Percentiles rank a stretch among this genome's conserved stretches.
Conservation (phyloP, 169 alveolate genomes). For the Cryptosporidium baileyi region DNA sequence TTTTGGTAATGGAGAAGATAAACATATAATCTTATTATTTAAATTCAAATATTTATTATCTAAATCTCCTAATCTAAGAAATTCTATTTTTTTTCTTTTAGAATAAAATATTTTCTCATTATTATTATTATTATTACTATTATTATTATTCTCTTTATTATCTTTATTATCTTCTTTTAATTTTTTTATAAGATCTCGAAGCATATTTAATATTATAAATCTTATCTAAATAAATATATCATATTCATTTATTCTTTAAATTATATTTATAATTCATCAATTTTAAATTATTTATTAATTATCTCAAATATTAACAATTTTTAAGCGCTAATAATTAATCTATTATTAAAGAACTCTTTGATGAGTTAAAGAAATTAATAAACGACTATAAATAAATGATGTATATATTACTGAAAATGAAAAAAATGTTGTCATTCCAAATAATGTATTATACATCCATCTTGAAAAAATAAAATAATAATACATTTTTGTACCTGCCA, state of each 20-base stretch:
- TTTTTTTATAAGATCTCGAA: constrained; percentile 5
- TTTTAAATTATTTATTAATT: neutral
- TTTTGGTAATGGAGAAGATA: neutral
- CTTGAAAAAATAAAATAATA: constrained; percentile 58
- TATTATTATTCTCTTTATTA: neutral
- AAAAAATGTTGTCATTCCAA: constrained; percentile 56
- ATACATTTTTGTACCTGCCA: constrained; percentile 58
- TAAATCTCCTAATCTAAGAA: neutral
- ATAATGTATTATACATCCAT: constrained; percentile 65
- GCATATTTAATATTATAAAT: neutral
- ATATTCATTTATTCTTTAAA: neutral
- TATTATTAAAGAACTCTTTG: constrained; percentile 29
- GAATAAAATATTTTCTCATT: neutral
- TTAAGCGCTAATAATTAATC: neutral
- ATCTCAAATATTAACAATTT: neutral
- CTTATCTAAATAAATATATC: neutral
- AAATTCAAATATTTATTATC: neutral
- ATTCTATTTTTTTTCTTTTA: no score
- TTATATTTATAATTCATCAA: neutral
- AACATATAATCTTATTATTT: neutral
- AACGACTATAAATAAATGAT: constrained; percentile 34
- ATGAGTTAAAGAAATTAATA: constrained; percentile 37
- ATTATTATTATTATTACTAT: neutral
- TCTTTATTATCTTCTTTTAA: neutral
- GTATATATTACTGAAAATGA: constrained; percentile 61